Base-by-base conservation (phyloP, 2,329 filamentous ascomycete species). In the Didymella arachidicola region DNA sequence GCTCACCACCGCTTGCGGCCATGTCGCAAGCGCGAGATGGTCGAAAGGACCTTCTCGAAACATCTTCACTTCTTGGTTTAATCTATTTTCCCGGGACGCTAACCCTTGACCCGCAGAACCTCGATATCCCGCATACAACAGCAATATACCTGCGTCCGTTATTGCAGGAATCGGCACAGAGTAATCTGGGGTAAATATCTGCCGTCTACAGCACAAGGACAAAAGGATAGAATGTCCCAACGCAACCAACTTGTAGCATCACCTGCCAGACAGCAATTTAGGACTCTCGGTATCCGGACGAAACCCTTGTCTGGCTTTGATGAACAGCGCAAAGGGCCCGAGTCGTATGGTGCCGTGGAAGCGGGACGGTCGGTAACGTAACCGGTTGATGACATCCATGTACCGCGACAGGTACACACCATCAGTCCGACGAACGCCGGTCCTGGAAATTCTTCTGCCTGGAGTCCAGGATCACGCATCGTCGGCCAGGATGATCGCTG, bases 141-240 rank as follows among this genome's bases (percentile, higher is more conserved):
- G 63, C 64, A 69, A 74, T 75, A 61, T 73, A 69, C 61, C 55
- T 65, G 66, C 63, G 65, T 62, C 72, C 70, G 71, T 74, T 65
- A 29, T 55, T 71, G 69, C 66, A 61, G 59, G 61, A 41, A 50
- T 50, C 50, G 46, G 51, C 50, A 43, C 56, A 46, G 32, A 50
- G 56, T 34, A 59, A 64, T 66, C 71, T 70, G 68, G 72, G 71
- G 71, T 70, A 72, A 65, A 49, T 60, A 30, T 58, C 64, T 72
- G 66, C 57, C 42, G 59, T 60, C n/a, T 48, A 60, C 65, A 66
- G 65, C 66, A 72, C 65, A 54, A 67, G 63, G 65, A 63, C 65
- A 65, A 59, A 44, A 59, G 34, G 41, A 52, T 25, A 47, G 53
- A 57, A 43, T 48, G 57, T 48, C 57, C 58, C 47, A 57, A 48